Conservation (phyloP, 345 rosid species). For the Populus davidiana region DNA sequence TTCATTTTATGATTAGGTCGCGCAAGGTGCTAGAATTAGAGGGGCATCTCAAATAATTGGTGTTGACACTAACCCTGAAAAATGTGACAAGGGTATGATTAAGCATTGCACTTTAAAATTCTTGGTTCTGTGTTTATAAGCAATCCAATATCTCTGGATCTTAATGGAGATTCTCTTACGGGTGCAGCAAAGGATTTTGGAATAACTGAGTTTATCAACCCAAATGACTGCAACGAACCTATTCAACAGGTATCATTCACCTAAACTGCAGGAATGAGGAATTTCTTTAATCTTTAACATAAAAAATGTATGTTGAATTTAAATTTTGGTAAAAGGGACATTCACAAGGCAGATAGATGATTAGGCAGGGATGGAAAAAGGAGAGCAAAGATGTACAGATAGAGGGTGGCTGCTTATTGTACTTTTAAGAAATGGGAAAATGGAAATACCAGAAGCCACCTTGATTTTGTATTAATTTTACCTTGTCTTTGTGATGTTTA, state of each 20-base stretch:
- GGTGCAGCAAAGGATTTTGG: conserved; percentile 81
- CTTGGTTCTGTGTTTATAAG: not conserved
- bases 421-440: not conserved
- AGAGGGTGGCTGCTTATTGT: not conserved
- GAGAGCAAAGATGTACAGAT: not conserved
- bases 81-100: conserved; percentile 58
- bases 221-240: conserved; percentile 65
- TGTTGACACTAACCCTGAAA: conserved; percentile 75
- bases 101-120: conserved; percentile 10
- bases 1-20: conserved; percentile 50
- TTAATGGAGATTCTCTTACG: conserved; percentile 8
- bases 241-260: conserved; percentile 60
- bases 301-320: too few species aligned
- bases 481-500: not conserved
- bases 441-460: not conserved
- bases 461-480: not conserved
- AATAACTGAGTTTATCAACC: conserved; percentile 66
- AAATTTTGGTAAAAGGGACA: not conserved
- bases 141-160: not conserved
- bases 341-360: not conserved
- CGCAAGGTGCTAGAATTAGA: conserved; percentile 84
- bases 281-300: not conserved
- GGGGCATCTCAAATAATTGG: conserved; percentile 86
- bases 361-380: not conserved
- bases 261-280: not conserved